Percentiles rank a stretch among this genome's conserved stretches.
phyloP scores from a whole-genome alignment of 2,329 filamentous ascomycete species.

The Nannizziopsis arthrosporioides region DNA sequence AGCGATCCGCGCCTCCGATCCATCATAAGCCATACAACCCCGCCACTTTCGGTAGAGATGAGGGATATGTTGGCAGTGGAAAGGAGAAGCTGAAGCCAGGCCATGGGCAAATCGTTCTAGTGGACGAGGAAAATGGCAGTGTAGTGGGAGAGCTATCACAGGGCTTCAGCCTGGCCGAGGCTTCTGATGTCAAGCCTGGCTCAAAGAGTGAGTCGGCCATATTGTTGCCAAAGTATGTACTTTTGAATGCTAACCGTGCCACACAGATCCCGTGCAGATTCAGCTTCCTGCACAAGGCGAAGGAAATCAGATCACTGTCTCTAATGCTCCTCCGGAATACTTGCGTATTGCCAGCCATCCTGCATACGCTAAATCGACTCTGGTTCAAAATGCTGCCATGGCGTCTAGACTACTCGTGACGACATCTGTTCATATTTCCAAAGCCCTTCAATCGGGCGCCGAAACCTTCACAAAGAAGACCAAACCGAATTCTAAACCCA shows the following conservation, averaged over 20 bases:
- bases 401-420: conserved; percentile 90
- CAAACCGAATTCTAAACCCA: conserved; percentile 63
- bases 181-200: conserved; percentile 64
- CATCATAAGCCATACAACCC: conserved; percentile 58
- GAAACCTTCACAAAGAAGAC: conserved; percentile 70
- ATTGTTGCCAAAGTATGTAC: conserved; percentile 1
- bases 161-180: conserved; percentile 68
- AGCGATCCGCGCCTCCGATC: conserved; percentile 58
- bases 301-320: conserved; percentile 37
- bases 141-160: conserved; percentile 85
- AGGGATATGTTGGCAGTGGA: conserved; percentile 54
- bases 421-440: conserved; percentile 66
- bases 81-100: conserved; percentile 26
- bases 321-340: conserved; percentile 46
- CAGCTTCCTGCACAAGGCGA: conserved; percentile 37
- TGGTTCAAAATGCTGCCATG: conserved; percentile 76
- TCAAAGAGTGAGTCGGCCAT: conserved; percentile 61
- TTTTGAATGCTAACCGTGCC: not conserved
- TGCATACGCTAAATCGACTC: conserved; percentile 74
- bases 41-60: conserved; percentile 63
- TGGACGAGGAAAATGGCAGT: conserved; percentile 93
- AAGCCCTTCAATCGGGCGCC: conserved; percentile 63
- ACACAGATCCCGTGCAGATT: conserved; percentile 38
- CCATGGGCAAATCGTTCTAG: conserved; percentile 71
- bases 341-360: conserved; percentile 71